Evolutionary conservation across 345 rosid species (phyloP).

Genomic region (Draba incana): DNA sequence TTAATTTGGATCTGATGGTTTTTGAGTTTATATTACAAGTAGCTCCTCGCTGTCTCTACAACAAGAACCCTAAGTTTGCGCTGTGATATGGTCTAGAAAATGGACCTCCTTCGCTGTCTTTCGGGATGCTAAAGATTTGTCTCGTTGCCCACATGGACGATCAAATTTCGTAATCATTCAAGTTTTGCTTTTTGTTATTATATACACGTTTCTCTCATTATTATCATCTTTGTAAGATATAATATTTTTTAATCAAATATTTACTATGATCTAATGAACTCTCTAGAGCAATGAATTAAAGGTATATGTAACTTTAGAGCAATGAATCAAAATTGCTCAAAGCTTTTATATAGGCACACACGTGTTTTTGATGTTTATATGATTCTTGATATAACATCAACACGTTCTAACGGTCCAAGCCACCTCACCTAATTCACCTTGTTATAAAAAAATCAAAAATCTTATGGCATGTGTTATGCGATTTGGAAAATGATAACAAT

Average conservation of each 20-base stretch:
- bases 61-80: no score
- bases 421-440: conserved; percentile 5
- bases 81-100: background rate
- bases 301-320: background rate
- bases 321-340: background rate
- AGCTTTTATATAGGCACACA: conserved; percentile 9
- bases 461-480: conserved; percentile 18
- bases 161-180: conserved; percentile 12
- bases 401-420: conserved; percentile 17
- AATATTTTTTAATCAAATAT: background rate
- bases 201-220: conserved; percentile 10
- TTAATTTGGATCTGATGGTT: background rate
- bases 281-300: background rate
- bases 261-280: no score
- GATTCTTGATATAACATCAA: background rate
- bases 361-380: conserved; percentile 14
- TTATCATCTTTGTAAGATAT: conserved; percentile 7
- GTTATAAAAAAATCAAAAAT: conserved; percentile 4
- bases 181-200: background rate
- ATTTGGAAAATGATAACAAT: background rate
- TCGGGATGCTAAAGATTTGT: conserved; percentile 20
- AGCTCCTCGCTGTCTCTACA: no score
- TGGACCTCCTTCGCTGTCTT: conserved; percentile 12
- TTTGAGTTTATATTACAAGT: no score
- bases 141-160: conserved; percentile 29